Percentiles rank a stretch among this genome's conserved stretches.
phyloP scores from a whole-genome alignment of 2,329 filamentous ascomycete species.

The Aspergillus texensis region DNA sequence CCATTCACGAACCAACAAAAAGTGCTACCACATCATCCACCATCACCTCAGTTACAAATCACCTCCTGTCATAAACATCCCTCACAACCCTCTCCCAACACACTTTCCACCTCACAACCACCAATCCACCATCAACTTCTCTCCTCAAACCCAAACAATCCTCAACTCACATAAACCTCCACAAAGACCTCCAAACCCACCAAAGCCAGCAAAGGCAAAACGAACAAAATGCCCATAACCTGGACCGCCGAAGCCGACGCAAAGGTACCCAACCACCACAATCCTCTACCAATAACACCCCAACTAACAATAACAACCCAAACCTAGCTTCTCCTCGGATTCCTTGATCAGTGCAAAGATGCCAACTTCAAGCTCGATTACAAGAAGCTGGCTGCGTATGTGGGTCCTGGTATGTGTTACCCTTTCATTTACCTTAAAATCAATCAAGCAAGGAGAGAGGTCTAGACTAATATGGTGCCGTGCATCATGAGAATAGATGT shows the following conservation, averaged over 20 bases:
- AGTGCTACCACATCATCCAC: neutral
- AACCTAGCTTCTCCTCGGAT: slow-evolving; percentile 8
- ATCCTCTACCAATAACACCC: no score
- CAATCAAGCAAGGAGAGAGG: no score
- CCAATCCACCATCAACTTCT: neutral
- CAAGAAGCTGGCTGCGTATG: slow-evolving; percentile 1
- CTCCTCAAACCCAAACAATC: neutral
- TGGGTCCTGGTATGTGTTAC: slow-evolving; percentile 5
- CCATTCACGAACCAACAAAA: neutral
- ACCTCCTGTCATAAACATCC: neutral
- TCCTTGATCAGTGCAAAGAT: neutral
- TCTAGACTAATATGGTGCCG: neutral
- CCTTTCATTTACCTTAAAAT: no score
- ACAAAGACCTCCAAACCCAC: no score
- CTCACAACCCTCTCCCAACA: neutral
- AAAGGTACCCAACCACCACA: neutral
- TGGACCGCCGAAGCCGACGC: neutral
- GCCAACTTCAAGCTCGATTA: slow-evolving; percentile 4
- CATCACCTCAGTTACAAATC: neutral
- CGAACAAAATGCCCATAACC: neutral
- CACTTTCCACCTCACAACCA: no score
- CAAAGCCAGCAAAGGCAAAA: neutral
- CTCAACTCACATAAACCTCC: neutral
- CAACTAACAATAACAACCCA: neutral
- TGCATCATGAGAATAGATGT: neutral